These are phyloP conservation scores for Colletotrichum zoysiae DNA, from an alignment of 2,329 filamentous ascomycete species.

Conservation along the genomic window DNA sequence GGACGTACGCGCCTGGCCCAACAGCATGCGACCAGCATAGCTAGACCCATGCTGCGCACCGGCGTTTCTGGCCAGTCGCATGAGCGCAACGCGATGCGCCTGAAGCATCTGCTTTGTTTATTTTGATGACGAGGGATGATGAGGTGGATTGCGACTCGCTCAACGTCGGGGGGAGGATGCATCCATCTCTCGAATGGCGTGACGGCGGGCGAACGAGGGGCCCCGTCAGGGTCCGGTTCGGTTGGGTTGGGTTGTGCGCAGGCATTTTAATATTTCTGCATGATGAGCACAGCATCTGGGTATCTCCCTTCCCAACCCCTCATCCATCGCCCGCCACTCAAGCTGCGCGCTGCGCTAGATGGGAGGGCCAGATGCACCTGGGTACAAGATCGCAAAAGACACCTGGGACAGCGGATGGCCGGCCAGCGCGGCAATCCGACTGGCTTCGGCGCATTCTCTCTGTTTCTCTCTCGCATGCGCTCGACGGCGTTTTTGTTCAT, in stretches of 20 bases:
- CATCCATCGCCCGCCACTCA: conserved; percentile 48
- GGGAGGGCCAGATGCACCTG: conserved; percentile 11
- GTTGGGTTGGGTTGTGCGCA: conserved; percentile 37
- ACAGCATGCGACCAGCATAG: conserved; percentile 27
- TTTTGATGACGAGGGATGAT: conserved; percentile 27
- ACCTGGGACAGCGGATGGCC: conserved; percentile 7
- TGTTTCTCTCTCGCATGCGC: background rate
- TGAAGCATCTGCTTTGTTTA: conserved; percentile 36
- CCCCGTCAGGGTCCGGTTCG: conserved; percentile 27
- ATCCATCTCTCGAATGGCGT: conserved; percentile 17
- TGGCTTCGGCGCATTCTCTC: conserved; percentile 34
- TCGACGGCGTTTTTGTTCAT: background rate
- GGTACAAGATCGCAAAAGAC: conserved; percentile 14
- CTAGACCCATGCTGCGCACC: conserved; percentile 26
- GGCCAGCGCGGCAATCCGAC: conserved; percentile 33
- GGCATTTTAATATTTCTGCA: conserved; percentile 35
- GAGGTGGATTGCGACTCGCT: conserved; percentile 25
- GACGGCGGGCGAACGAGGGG: conserved; percentile 19
- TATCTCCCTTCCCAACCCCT: conserved; percentile 47
- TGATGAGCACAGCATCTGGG: conserved; percentile 42
- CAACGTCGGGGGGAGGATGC: conserved; percentile 4
- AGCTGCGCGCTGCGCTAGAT: conserved; percentile 44
- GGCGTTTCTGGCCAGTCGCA: conserved; percentile 38
- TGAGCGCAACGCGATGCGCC: conserved; percentile 38
- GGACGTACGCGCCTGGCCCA: conserved; percentile 37